Evolutionary conservation across 2,329 filamentous ascomycete species (phyloP).

Genomic region (Thermothelomyces thermophilus): DNA sequence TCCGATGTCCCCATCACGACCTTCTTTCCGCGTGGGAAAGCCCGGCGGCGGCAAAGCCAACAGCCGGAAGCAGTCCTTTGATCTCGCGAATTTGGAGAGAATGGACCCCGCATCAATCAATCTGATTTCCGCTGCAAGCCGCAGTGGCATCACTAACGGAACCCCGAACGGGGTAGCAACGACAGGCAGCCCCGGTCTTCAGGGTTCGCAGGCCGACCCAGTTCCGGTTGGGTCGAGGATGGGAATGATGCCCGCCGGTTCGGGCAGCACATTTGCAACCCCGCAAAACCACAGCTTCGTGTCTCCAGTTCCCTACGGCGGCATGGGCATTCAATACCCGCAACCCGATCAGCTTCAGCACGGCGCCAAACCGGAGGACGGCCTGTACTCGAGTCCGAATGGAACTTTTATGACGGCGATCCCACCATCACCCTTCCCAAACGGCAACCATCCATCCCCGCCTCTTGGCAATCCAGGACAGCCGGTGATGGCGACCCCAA

Average conservation of each 20-base stretch:
- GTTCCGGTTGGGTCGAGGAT: conserved; percentile 6
- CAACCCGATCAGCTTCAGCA: conserved; percentile 13
- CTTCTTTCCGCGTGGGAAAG: conserved; percentile 43
- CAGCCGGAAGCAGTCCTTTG: conserved; percentile 44
- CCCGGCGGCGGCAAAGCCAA: conserved; percentile 30
- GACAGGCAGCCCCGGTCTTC: conserved; percentile 10
- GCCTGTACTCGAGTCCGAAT: conserved; percentile 42
- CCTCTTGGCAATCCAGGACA: conserved; percentile 19
- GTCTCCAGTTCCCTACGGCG: conserved; percentile 15
- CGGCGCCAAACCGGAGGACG: conserved; percentile 19
- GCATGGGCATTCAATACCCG: conserved; percentile 16
- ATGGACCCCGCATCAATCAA: conserved; percentile 50
- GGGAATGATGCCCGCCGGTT: conserved; percentile 8
- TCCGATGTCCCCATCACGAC: conserved; percentile 32
- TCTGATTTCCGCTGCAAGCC: conserved; percentile 33
- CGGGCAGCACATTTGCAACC: conserved; percentile 8
- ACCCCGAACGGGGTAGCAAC: conserved; percentile 17
- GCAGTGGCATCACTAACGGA: conserved; percentile 19
- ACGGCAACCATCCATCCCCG: conserved; percentile 12
- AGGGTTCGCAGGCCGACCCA: not conserved
- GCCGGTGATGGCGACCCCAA: conserved; percentile 7
- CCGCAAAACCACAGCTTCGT: conserved; percentile 10
- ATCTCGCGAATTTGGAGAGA: conserved; percentile 41
- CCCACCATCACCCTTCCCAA: conserved; percentile 6
- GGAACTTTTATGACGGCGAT: conserved; percentile 11